A percentile compares a stretch with the other conserved stretches of the same genome.
These are phyloP conservation scores for Saccharomycopsis capsularis DNA, from an alignment of 805 yeast genomes.

Conservation along the genomic window DNA sequence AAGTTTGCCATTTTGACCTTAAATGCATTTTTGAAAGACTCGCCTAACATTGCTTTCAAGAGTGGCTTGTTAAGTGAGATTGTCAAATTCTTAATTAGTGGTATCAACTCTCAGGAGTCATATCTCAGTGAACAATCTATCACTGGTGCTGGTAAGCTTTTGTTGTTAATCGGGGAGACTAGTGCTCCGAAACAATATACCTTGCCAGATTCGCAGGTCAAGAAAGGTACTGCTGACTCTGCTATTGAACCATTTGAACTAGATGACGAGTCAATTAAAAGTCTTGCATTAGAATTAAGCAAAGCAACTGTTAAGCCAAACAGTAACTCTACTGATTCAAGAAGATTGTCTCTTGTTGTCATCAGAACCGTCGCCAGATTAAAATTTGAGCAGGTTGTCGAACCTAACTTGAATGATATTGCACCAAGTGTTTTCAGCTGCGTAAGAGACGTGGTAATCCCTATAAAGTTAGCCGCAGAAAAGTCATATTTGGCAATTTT, in stretches of 20 bases:
- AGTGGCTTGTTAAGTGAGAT: conserved; percentile 45
- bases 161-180: conserved; percentile 44
- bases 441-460: conserved; percentile 82
- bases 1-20: conserved; percentile 64
- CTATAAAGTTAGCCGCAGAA: conserved; percentile 91
- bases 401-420: conserved; percentile 47
- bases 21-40: conserved; percentile 73
- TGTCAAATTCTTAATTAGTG: conserved; percentile 40
- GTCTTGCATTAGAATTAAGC: conserved; percentile 48
- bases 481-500: conserved; percentile 74
- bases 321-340: conserved; percentile 62
- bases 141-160: conserved; percentile 73
- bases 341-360: conserved; percentile 72
- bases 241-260: conserved; percentile 32
- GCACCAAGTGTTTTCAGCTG: conserved; percentile 74
- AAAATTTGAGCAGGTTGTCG: conserved; percentile 43
- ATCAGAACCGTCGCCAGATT: conserved; percentile 66
- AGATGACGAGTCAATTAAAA: conserved; percentile 34
- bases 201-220: conserved; percentile 20
- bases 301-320: conserved; percentile 43
- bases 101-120: conserved; percentile 36
- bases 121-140: conserved; percentile 70
- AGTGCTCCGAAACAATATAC: conserved; percentile 29
- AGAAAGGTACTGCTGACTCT: conserved; percentile 22
- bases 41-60: conserved; percentile 57